Percentiles rank a stretch among this genome's conserved stretches.
These are phyloP conservation scores for Cnidoscolus chayamansa DNA, from an alignment of 441 rosid genomes.

Conservation along the genomic window DNA sequence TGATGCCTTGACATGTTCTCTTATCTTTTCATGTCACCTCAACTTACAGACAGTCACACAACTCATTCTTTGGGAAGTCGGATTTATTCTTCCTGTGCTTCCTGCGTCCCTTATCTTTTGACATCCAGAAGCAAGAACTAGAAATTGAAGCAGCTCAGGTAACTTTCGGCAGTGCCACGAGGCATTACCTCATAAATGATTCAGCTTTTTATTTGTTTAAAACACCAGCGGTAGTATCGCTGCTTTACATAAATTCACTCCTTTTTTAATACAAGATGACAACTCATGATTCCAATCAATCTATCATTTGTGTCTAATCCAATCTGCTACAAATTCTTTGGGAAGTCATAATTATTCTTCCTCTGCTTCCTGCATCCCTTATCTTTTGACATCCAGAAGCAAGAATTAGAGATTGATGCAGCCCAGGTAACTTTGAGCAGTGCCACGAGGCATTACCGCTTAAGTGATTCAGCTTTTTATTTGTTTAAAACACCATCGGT, in stretches of 20 bases:
- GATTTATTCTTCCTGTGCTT: constrained; percentile 77
- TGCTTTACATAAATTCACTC: neutral
- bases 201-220: neutral
- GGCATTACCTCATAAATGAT: neutral
- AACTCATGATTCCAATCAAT: constrained; percentile 1
- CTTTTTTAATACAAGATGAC: neutral
- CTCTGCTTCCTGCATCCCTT: constrained; percentile 66
- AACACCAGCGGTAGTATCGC: neutral
- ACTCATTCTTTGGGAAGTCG: constrained; percentile 66
- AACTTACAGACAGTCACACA: constrained; percentile 62
- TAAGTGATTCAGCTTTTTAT: neutral
- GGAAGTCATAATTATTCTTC: constrained; percentile 75
- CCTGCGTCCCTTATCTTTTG: constrained; percentile 59
- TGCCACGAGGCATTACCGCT: neutral
- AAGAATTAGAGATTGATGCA: constrained; percentile 76
- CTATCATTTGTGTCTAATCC: neutral
- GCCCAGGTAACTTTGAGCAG: constrained; percentile 54
- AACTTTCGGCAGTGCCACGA: constrained; percentile 14
- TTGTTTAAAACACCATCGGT: neutral
- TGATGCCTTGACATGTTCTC: neutral
- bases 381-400: constrained; percentile 64
- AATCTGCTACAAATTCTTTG: constrained; percentile 37
- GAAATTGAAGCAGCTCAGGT: constrained; percentile 89
- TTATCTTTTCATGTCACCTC: constrained; percentile 6
- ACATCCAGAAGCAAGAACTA: constrained; percentile 64